Evolutionary conservation across 2,329 filamentous ascomycete species (phyloP), one percentile per base, ranked within the genome.

Genomic region (Trichoderma lentiforme): DNA sequence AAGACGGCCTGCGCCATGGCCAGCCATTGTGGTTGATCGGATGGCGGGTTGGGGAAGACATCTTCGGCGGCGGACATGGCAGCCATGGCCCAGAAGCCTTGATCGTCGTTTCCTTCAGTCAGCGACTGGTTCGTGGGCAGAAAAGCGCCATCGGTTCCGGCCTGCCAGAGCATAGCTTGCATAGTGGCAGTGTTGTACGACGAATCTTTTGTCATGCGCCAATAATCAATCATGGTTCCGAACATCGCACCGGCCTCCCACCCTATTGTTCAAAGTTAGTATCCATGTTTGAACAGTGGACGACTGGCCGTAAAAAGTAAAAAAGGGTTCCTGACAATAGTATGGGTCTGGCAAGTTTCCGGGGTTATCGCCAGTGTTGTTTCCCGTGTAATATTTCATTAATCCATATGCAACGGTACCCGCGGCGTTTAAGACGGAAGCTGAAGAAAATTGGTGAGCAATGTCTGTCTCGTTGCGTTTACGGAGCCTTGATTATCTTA

Each of bases 21-120:
- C n/a, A 96, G 86, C 92, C 84, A 97, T 73, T 92, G 90, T 0
- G 92, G 89, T 68, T 90, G 79, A 71, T 86, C 87, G 0, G 83
- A 74, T 0, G 88, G 86, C 5, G 92, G 91, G 76, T 94, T 87
- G 2, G 91, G 91, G 77, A 92, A 95, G 74, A 90, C 90, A 76
- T 91, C 88, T 81, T 97, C 93, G 47, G 92, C 91, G 3, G 93
- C 93, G 11, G 88, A 87, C 85, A 97, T 92, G 73, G 91, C 92
- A 1, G 93, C 89, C 84, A 96, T 87, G n/a, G 88, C 92, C 93
- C 93, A 97, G 82, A 96, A 95, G 6, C 92, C 91, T 80, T 93
- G 92, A 76, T 93, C 92, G 74, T 94, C 92, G 81, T 93, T 93
- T 74, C 91, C 91, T 73, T 87, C 81, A 2, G 86, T 86, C 62